Percentiles rank a stretch among this genome's conserved stretches.
Conservation (phyloP, 345 rosid genomes). For the Bruguiera gymnorhiza region DNA sequence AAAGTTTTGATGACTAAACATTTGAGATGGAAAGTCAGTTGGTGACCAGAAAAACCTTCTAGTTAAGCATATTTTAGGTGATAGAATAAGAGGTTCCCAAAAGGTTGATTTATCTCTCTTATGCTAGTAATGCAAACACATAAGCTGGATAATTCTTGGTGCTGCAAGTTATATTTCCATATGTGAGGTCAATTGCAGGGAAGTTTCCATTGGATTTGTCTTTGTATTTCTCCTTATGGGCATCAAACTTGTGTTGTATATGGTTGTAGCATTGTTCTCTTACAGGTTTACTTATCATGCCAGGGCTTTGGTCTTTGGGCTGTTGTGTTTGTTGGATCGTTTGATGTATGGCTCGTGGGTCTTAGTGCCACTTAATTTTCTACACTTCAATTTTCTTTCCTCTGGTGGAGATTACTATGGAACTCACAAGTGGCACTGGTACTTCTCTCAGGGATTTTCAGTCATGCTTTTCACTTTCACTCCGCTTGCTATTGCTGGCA, state of each 20-base stretch:
- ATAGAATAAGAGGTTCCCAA: not conserved
- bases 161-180: too few relatives aligned
- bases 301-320: slow-evolving; percentile 71
- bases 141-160: not conserved
- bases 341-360: slow-evolving; percentile 70
- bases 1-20: not conserved
- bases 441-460: slow-evolving; percentile 84
- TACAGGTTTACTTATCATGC: slow-evolving; percentile 17
- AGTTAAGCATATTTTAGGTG: not conserved
- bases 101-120: not conserved
- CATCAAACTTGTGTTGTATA: not conserved
- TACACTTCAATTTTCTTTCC: slow-evolving; percentile 90
- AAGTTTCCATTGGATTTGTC: not conserved
- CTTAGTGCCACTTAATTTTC: slow-evolving; percentile 82
- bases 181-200: too few relatives aligned
- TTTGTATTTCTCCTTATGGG: not conserved
- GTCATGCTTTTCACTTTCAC: slow-evolving; percentile 78
- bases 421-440: slow-evolving; percentile 99
- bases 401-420: slow-evolving; percentile 95
- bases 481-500: slow-evolving; percentile 65
- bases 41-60: not conserved
- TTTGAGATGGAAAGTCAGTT: not conserved
- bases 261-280: not conserved
- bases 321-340: slow-evolving; percentile 60
- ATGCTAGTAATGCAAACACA: not conserved